Evolutionary conservation across 2,329 filamentous ascomycete species (phyloP).

Genomic region (Scolecobasidium constrictum): DNA sequence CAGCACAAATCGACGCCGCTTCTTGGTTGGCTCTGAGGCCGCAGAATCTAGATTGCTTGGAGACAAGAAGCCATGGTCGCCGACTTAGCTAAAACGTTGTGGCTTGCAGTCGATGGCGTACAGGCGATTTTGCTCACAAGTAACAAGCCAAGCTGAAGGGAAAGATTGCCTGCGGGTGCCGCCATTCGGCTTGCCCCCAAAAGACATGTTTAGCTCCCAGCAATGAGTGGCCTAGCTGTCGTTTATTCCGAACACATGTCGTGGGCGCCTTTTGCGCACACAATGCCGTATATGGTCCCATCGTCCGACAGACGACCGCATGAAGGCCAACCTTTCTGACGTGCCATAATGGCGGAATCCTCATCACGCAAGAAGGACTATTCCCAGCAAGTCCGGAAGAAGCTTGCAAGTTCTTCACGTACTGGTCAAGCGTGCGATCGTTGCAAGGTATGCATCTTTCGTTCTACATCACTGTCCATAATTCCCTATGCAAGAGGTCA

Average conservation of each 20-base stretch:
- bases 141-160: no score
- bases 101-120: background rate
- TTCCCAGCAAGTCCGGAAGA: conserved; percentile 39
- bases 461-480: no score
- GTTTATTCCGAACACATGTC: background rate
- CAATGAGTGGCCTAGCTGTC: no score
- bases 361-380: conserved; percentile 20
- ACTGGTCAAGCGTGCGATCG: conserved; percentile 83
- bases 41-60: background rate
- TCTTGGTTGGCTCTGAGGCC: background rate
- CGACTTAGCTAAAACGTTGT: background rate
- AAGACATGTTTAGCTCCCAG: no score
- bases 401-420: conserved; percentile 42
- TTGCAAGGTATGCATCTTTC: conserved; percentile 70
- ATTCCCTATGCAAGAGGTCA: no score
- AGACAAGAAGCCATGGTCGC: background rate
- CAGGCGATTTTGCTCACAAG: no score
- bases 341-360: background rate
- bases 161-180: no score
- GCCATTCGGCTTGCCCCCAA: background rate
- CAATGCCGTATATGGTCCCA: no score
- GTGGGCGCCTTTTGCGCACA: no score
- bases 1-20: no score
- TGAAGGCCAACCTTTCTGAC: background rate
- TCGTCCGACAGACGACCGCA: no score